Evolutionary conservation across 1,139 yeast genomes (phyloP), one percentile per base, ranked within the genome.

Genomic region (Geotrichum europaeum): DNA sequence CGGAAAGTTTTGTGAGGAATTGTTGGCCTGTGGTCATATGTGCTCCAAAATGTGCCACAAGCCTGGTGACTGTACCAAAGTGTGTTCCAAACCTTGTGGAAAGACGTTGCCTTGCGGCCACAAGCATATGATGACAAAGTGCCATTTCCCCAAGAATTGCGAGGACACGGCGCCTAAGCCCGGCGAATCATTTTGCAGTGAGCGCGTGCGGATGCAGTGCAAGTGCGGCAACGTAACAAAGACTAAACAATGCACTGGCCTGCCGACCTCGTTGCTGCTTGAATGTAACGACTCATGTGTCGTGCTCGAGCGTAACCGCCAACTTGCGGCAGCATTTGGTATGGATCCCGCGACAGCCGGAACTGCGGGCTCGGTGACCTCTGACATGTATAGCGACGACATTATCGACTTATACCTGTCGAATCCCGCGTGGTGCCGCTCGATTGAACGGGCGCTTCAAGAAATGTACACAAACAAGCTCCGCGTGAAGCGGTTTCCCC

Each of bases 281-380:
- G 59, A 57, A 15, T 62, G 96, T 75, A 87, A 86, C 68, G 88
- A 85, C 10, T 81, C 81, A n/a, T 91, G 97, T 75, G 83, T 79
- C 10, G 75, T 80, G 57, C 77, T 78, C 15, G 79, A 81, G 64
- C 79, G 96, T 60, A 88, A 87, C 65, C 78, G 78, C 54, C 80
- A 80, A 65, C 75, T 91, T 58, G 83, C 85, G 59, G 82, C 80
- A 32, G 96, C 96, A 20, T 70, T 80, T 52, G 72, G 70, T 12
- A 55, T 65, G 18, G 63, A 62, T 3, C 58, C 60, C 12, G 49
- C 43, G 2, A 24, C 57, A 12, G 24, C 51, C 10, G 63, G 61
- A 3, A 54, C 60, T 1, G 18, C 57, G 18, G 24, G 45, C n/a
- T 28, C 32, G 6, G 43, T 49, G 15, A 53, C 55, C 9, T 51